phyloP scores from a whole-genome alignment of 768 basidiomycete genomes.

The Mycena floridula region DNA sequence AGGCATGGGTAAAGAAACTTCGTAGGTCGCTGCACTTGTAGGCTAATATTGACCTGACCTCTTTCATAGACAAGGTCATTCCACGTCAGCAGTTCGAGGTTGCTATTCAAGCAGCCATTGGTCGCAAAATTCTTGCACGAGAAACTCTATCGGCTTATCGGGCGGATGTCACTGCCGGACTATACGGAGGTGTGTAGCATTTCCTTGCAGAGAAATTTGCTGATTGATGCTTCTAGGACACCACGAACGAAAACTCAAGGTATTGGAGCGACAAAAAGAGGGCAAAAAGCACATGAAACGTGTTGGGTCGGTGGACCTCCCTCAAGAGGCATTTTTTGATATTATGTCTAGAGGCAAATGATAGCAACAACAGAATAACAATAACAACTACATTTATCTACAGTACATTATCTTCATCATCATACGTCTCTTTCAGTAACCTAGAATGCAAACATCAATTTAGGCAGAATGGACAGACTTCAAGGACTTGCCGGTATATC shows the following conservation, averaged over 20 bases:
- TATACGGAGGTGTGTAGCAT: conserved; percentile 69
- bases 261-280: conserved; percentile 87
- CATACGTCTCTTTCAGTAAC: conserved; percentile 90
- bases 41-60: too few species aligned
- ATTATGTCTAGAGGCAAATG: conserved; percentile 58
- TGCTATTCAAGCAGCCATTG: conserved; percentile 90
- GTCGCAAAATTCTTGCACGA: conserved; percentile 81
- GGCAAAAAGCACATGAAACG: conserved; percentile 87
- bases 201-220: neutral
- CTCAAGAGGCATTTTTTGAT: conserved; percentile 94
- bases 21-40: too few species aligned
- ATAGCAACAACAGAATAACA: conserved; percentile 10
- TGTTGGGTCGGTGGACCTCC: conserved; percentile 82
- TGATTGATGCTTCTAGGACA: conserved; percentile 44
- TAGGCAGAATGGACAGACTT: neutral
- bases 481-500: conserved; percentile 66
- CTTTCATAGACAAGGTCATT: conserved; percentile 83
- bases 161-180: conserved; percentile 89
- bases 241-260: conserved; percentile 89
- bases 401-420: conserved; percentile 88
- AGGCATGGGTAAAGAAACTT: conserved; percentile 87
- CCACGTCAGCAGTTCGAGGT: conserved; percentile 92
- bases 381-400: conserved; percentile 27
- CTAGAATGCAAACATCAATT: conserved; percentile 26
- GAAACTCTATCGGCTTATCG: conserved; percentile 83